Evolutionary conservation across 257 asterid genomes (phyloP), one percentile per base, ranked within the genome.

Genomic region (Misopates orontium): DNA sequence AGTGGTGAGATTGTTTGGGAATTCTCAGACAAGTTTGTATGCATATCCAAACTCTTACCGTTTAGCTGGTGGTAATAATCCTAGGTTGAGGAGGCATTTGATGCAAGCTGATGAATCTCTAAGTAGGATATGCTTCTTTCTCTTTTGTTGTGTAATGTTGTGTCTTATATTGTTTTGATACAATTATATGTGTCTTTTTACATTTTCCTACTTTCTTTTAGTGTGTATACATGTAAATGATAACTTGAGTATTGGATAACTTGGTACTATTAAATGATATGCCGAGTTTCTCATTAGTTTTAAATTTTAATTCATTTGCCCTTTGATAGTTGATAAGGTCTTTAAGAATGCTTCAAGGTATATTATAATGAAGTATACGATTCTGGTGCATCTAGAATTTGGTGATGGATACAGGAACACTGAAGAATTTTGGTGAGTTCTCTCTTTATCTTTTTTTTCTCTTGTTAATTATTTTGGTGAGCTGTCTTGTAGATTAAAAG

Each of bases 111-210:
- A 87, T 71, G 77, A 24, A 76, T 87, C 88, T 17, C 80, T 87
- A 1, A 62, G 84, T 63, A 82, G 95, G 68, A 68, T 84, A 13
- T 80, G 82, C 23, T 76, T 80, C 69, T 87, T 87, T 83, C 75
- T 87, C 8, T 79, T 67, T 71, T 87, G 91, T 31, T 82, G 87
- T 66, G 75, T 82, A 65, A 57, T 80, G 3, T 70, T 83, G 25
- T 87, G 87, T 62, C 83, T 87, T 31, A 47, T 87, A 53, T 54
- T 80, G 61, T 87, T 87, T 57, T 87, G 78, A 83, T n/a, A 53
- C 8, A 7, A n/a, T 52, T 56, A 4, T 36, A 36, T 3, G 10
- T 3, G 10, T 3, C 6, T 3, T 3, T n/a, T 1, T 1, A 9
- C 42, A 36, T 3, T 5, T 36, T 3, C 6, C 10, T 36, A 2